Evolutionary conservation across 805 yeast species (phyloP).

Genomic region (Kodamaea kaohsiungensis): DNA sequence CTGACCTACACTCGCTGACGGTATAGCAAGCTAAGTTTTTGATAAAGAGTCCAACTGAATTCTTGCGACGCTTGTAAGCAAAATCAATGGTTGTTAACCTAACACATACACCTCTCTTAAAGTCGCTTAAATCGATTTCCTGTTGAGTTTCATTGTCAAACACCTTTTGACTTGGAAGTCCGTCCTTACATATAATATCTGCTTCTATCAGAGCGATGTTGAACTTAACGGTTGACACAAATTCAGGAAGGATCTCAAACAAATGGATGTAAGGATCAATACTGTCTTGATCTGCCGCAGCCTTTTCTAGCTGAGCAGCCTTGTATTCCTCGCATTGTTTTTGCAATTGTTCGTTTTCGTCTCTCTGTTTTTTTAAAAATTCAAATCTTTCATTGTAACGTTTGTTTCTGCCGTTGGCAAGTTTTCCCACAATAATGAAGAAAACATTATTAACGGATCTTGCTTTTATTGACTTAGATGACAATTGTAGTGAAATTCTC

Average conservation of each 20-base stretch:
- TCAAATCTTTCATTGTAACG: slow-evolving; percentile 21
- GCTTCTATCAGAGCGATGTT: slow-evolving; percentile 29
- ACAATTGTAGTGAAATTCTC: slow-evolving; percentile 22
- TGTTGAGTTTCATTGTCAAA: slow-evolving; percentile 22
- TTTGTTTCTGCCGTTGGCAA: slow-evolving; percentile 29
- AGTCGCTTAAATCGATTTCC: slow-evolving; percentile 36
- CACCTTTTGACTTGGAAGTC: slow-evolving; percentile 34
- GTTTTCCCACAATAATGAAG: slow-evolving; percentile 34
- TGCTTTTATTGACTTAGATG: slow-evolving; percentile 27
- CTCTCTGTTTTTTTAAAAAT: neutral
- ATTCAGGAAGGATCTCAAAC: slow-evolving; percentile 32
- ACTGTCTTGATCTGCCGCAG: neutral
- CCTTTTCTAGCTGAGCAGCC: neutral
- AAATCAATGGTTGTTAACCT: slow-evolving; percentile 22
- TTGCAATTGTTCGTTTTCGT: neutral
- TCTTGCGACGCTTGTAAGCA: slow-evolving; percentile 23
- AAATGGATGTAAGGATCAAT: slow-evolving; percentile 18
- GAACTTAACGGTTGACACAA: slow-evolving; percentile 27
- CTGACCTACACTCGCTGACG: slow-evolving; percentile 39
- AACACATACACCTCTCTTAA: slow-evolving; percentile 39
- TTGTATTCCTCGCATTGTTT: neutral
- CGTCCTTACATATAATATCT: slow-evolving; percentile 42
- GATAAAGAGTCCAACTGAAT: slow-evolving; percentile 21
- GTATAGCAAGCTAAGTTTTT: slow-evolving; percentile 33
- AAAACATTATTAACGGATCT: slow-evolving; percentile 39